These are phyloP conservation scores for Acanthamoeba sp. DNA, from an alignment of 208 protist species.

Conservation along the genomic window DNA sequence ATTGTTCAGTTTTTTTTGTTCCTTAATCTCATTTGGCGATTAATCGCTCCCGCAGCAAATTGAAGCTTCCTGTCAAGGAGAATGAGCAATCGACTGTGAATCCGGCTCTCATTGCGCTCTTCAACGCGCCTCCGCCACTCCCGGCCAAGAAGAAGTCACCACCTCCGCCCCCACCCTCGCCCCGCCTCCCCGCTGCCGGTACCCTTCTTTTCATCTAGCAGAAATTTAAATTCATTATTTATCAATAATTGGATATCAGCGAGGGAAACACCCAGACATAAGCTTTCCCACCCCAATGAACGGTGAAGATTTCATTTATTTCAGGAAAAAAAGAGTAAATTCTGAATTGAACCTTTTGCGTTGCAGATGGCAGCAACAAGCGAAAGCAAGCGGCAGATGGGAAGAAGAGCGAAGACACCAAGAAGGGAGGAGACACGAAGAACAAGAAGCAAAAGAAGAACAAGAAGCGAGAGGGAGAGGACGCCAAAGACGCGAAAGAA, in stretches of 20 bases:
- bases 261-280: too few species aligned
- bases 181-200: not conserved
- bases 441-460: not conserved
- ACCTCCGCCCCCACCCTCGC: slow-evolving; percentile 1
- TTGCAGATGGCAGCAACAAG: not conserved
- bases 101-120: slow-evolving; percentile 18
- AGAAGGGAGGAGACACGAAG: not conserved
- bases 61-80: not conserved
- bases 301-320: too few species aligned
- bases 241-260: not conserved
- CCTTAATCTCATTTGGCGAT: too few species aligned
- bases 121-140: not conserved
- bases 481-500: not conserved
- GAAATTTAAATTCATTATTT: not conserved
- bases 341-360: too few species aligned
- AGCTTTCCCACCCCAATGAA: too few species aligned
- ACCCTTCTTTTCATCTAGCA: not conserved
- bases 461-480: not conserved
- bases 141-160: slow-evolving; percentile 38
- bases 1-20: too few species aligned
- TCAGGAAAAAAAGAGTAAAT: too few species aligned
- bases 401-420: not conserved
- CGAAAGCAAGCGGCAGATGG: not conserved
- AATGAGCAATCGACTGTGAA: not conserved
- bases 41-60: not conserved